Evolutionary conservation across 345 rosid species (phyloP), one percentile per base, ranked within the genome.

Genomic region (Mercurialis annua): DNA sequence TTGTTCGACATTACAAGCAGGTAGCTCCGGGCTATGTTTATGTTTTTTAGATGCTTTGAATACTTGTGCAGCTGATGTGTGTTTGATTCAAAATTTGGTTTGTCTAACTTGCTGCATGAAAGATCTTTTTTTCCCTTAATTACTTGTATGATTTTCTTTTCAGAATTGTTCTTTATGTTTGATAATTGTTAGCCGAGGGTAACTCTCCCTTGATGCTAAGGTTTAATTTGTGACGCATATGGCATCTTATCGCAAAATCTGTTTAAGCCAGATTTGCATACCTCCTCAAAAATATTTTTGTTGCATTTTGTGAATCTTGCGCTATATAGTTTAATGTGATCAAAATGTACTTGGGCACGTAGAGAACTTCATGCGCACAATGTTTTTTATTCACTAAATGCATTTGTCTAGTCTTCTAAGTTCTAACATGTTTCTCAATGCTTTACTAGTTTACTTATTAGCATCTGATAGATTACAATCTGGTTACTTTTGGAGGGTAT

Each of bases 1-100:
- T 75, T 76, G 83, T 87, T 76, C 80, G 69, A 70, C 76, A 81
- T 63, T 81, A 71, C 75, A 87, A 83, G 74, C 85, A 83, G 90
- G 96, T 87, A 79, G 66, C 60, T 70, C 62, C 17, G 10, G 58
- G 6, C 16, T 23, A 33, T 26, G 54, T 21, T 1, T 11, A 1
- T 26, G 33, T 24, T 24, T 51, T 9, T 48, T 11, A 68, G 48
- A 38, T 38, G 60, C 71, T 72, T 67, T 66, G n/a, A 51, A 23
- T 53, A 40, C 51, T 15, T 62, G 38, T 64, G 21, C n/a, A 16
- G 1, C 69, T 56, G 42, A n/a, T 36, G 40, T 30, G 20, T 56
- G 2, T n/a, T 66, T 58, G 24, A 33, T 24, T 61, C 30, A 68
- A 34, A 40, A 40, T 17, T 31, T 42, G 23, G 18, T n/a, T 48